Percentiles rank a stretch among this genome's conserved stretches.
Conservation (phyloP, 2,329 filamentous ascomycete species). For the Lasiodiplodia gonubiensis region DNA sequence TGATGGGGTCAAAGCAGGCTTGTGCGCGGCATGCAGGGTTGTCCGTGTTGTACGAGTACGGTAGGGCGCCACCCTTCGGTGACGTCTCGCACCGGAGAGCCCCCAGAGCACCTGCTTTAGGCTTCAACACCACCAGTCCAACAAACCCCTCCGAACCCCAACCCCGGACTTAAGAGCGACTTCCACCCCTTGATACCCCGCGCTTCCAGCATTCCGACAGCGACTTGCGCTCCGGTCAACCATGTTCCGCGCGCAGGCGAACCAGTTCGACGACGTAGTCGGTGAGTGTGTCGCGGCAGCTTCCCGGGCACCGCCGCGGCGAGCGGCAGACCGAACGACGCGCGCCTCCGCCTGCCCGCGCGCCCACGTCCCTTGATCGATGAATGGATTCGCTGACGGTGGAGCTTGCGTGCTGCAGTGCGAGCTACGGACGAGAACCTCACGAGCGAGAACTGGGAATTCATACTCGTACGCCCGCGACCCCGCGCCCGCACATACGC, state of each 20-base stretch:
- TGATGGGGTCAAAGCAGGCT: background rate
- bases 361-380: conserved; percentile 2
- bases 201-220: background rate
- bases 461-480: conserved; percentile 60
- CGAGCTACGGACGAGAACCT: conserved; percentile 98
- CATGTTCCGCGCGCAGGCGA: conserved; percentile 63
- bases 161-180: background rate
- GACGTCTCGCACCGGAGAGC: conserved; percentile 13
- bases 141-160: background rate
- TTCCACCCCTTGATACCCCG: background rate
- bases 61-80: conserved; percentile 7
- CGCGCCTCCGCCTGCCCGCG: conserved; percentile 1
- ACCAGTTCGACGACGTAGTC: conserved; percentile 73
- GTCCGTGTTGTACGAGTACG: conserved; percentile 12
- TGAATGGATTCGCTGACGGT: conserved; percentile 22
- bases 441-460: conserved; percentile 81
- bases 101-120: conserved; percentile 20
- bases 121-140: conserved; percentile 19
- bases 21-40: background rate
- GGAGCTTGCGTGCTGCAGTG: conserved; percentile 53
- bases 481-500: conserved; percentile 8
- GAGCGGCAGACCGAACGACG: background rate
- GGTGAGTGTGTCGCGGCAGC: conserved; percentile 55
- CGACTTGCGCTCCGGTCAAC: conserved; percentile 23
- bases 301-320: conserved; percentile 17